Evolutionary conservation across 768 basidiomycete species (phyloP).

Genomic region (Scleroderma bovista): DNA sequence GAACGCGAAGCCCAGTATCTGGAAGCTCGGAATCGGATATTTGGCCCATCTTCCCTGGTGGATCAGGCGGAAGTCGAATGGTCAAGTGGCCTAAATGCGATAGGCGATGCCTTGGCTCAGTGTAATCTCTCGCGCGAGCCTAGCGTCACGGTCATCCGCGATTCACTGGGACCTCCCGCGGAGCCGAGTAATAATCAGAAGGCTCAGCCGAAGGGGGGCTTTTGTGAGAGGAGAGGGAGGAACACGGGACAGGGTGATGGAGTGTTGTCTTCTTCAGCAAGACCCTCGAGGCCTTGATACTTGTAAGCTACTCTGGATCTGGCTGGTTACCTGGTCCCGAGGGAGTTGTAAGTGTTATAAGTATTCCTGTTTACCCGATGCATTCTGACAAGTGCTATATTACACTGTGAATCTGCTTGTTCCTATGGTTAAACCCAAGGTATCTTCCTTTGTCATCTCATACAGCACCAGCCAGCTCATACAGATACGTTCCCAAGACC

Average conservation of each 20-base stretch:
- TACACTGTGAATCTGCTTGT: not conserved
- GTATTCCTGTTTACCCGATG: not conserved
- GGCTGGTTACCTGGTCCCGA: not conserved
- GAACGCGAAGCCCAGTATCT: conserved; percentile 72
- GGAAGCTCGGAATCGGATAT: conserved; percentile 70
- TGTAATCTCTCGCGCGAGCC: not conserved
- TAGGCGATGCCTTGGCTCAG: not conserved
- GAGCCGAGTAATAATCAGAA: conserved; percentile 4
- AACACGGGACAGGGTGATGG: not conserved
- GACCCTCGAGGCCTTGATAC: not conserved
- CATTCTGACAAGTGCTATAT: not conserved
- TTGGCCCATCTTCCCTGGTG: conserved; percentile 32
- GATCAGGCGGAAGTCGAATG: not conserved
- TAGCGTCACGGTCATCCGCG: conserved; percentile 19
- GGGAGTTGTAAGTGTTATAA: not conserved
- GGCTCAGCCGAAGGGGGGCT: conserved; percentile 20
- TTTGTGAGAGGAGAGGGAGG: conserved; percentile 19
- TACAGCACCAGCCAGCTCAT: conserved; percentile 4
- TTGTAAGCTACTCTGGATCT: not conserved
- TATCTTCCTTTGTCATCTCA: not conserved
- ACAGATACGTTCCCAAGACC: conserved; percentile 11
- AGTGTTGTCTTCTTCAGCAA: not conserved
- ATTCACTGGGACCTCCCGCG: conserved; percentile 28
- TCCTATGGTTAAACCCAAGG: not conserved
- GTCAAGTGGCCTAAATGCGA: not conserved